Conservation (phyloP, 2,329 filamentous ascomycete species). For the Ophiocordyceps camponoti-floridani region DNA sequence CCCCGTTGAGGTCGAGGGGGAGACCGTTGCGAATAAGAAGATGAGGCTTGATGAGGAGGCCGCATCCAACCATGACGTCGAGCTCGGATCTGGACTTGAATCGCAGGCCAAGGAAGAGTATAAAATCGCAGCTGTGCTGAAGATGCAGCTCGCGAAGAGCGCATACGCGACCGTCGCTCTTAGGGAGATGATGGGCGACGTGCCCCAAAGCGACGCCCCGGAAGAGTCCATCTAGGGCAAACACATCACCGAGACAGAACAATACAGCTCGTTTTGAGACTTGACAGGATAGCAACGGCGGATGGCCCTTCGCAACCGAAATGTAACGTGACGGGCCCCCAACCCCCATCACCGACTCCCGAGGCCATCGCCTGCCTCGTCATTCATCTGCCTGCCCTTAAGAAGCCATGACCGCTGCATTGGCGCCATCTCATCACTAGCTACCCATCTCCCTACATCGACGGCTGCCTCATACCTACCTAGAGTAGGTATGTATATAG, state of each 20-base stretch:
- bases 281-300: neutral
- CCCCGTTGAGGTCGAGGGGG: no score
- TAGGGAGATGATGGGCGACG: constrained; percentile 51
- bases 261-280: neutral
- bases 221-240: neutral
- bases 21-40: constrained; percentile 6
- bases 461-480: no score
- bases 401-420: no score
- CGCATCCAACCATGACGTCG: constrained; percentile 2
- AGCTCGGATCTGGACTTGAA: constrained; percentile 3
- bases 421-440: no score
- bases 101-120: neutral
- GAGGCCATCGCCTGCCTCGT: no score
- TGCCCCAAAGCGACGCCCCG: constrained; percentile 5
- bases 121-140: constrained; percentile 50
- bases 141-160: constrained; percentile 59
- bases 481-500: no score
- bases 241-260: neutral
- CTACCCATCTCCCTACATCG: no score
- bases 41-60: neutral
- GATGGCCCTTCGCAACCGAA: no score
- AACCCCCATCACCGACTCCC: no score
- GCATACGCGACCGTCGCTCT: constrained; percentile 77
- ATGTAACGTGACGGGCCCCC: no score
- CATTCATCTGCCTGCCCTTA: no score